These are phyloP conservation scores for Daldinia caldariorum DNA, from an alignment of 495 filamentous ascomycete species.

Conservation along the genomic window DNA sequence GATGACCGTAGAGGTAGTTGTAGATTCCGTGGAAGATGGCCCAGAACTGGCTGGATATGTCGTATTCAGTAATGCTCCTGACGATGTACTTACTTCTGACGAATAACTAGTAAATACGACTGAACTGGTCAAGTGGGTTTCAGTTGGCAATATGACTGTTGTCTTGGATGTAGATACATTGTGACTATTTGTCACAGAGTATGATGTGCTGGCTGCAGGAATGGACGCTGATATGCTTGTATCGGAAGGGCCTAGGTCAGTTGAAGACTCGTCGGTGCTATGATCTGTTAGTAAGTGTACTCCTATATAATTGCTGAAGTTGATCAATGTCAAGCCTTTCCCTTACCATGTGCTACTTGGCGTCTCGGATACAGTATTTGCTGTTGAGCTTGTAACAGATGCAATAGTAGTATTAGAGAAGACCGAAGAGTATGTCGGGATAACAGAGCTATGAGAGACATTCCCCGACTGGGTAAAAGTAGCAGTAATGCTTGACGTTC, in stretches of 20 bases:
- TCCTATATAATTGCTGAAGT: neutral
- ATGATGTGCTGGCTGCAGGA: neutral
- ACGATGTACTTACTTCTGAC: neutral
- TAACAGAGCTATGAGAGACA: conserved; percentile 9
- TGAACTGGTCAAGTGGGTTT: neutral
- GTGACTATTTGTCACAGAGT: neutral
- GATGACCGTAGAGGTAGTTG: conserved; percentile 28
- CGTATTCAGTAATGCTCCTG: neutral
- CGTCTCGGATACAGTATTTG: neutral
- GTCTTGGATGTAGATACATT: neutral
- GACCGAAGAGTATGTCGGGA: neutral
- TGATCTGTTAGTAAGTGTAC: conserved; percentile 19
- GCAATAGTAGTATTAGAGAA: neutral
- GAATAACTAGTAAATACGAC: neutral
- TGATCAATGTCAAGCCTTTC: neutral
- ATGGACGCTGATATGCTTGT: neutral
- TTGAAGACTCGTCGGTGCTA: conserved; percentile 32
- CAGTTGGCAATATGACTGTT: neutral
- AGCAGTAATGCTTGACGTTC: conserved; percentile 19
- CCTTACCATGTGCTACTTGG: conserved; percentile 34
- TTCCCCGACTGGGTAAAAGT: conserved; percentile 21
- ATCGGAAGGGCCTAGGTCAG: neutral
- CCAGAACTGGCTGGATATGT: conserved; percentile 9
- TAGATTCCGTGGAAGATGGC: conserved; percentile 13
- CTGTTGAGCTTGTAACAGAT: conserved; percentile 9